Evolutionary conservation across 2,329 filamentous ascomycete species (phyloP).

Genomic region (Grosmannia penicillata): DNA sequence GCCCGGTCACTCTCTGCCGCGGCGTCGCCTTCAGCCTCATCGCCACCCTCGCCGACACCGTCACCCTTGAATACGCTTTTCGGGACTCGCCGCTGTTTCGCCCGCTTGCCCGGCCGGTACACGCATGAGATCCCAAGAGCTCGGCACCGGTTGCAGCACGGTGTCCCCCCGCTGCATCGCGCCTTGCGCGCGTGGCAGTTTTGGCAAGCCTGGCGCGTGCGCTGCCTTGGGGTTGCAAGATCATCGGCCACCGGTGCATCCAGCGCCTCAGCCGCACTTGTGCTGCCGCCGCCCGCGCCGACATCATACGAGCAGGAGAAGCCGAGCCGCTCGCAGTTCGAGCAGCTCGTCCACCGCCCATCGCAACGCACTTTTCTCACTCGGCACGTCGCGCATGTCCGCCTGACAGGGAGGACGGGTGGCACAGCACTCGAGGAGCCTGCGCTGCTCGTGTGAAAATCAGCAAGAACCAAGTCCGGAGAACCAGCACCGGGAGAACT

Average conservation of each 20-base stretch:
- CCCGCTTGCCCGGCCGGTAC: slow-evolving; percentile 34
- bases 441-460: too few relatives aligned
- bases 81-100: slow-evolving; percentile 8
- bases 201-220: slow-evolving; percentile 40
- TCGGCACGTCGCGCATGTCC: slow-evolving; percentile 41
- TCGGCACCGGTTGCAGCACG: slow-evolving; percentile 36
- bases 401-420: too few relatives aligned
- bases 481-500: too few relatives aligned
- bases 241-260: slow-evolving; percentile 13
- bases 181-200: slow-evolving; percentile 45
- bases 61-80: background rate
- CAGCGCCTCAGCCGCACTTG: slow-evolving; percentile 12
- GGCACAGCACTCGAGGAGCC: too few relatives aligned
- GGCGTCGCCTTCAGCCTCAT: slow-evolving; percentile 16
- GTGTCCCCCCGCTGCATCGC: slow-evolving; percentile 41
- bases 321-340: slow-evolving; percentile 43
- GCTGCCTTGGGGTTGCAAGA: slow-evolving; percentile 31
- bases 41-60: background rate
- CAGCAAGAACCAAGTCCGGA: too few relatives aligned
- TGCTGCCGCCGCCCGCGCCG: slow-evolving; percentile 13
- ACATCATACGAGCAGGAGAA: slow-evolving; percentile 44
- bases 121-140: slow-evolving; percentile 39
- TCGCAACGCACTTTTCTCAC: slow-evolving; percentile 45
- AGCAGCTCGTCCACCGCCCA: slow-evolving; percentile 35
- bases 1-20: slow-evolving; percentile 5